phyloP scores from a whole-genome alignment of 768 basidiomycete species.

The Phylloporus scabripes region DNA sequence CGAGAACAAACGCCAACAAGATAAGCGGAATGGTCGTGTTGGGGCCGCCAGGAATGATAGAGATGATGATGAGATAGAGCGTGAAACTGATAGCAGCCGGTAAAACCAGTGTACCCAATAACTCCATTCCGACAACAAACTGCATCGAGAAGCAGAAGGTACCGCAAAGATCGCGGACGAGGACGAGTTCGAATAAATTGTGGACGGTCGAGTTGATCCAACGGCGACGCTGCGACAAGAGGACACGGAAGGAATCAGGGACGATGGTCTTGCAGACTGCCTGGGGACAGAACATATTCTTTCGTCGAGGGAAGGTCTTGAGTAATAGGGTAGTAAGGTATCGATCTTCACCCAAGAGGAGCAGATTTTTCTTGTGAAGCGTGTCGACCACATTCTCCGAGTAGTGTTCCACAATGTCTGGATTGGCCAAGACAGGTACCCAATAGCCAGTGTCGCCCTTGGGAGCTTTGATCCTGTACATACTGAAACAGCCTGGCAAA shows the following conservation, averaged over 20 bases:
- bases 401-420: constrained; percentile 97
- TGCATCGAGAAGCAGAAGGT: constrained; percentile 99
- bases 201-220: constrained; percentile 99
- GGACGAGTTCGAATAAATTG: constrained; percentile 89
- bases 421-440: constrained; percentile 98
- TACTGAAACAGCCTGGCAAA: constrained; percentile 98
- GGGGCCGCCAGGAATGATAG: constrained; percentile 75
- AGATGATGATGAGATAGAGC: constrained; percentile 82
- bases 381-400: constrained; percentile 99
- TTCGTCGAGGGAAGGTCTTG: constrained; percentile 99
- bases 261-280: constrained; percentile 99
- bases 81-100: constrained; percentile 98
- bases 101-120: constrained; percentile 91
- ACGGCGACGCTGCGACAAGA: constrained; percentile 93
- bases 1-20: constrained; percentile 89
- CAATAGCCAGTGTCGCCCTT: constrained; percentile 94
- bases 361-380: constrained; percentile 97
- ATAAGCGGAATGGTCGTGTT: constrained; percentile 87
- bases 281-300: constrained; percentile 98
- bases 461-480: constrained; percentile 99
- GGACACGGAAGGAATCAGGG: constrained; percentile 90
- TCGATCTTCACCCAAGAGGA: constrained; percentile 97
- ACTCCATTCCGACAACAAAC: constrained; percentile 98
- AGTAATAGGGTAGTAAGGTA: constrained; percentile 96
- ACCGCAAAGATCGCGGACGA: constrained; percentile 97